These are phyloP conservation scores for Candolleomyces efflorescens DNA, from an alignment of 768 basidiomycete genomes.

Conservation along the genomic window DNA sequence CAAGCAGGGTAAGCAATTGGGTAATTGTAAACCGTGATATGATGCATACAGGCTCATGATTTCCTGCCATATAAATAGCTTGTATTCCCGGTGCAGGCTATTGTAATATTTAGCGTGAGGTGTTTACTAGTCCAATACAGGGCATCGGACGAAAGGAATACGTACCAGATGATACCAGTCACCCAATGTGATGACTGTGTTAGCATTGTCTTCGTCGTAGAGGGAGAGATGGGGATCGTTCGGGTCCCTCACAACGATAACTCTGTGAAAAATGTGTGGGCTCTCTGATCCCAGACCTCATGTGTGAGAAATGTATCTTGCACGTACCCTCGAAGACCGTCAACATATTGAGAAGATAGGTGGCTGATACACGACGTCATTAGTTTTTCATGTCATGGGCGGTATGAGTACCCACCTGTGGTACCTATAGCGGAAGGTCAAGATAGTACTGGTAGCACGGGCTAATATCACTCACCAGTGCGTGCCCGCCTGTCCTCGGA, in stretches of 20 bases:
- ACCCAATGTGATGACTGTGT: slow-evolving; percentile 11
- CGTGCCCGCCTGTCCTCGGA: slow-evolving; percentile 11
- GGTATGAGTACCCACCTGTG: neutral
- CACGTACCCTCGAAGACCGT: slow-evolving; percentile 23
- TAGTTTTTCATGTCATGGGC: neutral
- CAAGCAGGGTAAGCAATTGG: neutral
- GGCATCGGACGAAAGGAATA: neutral
- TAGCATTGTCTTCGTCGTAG: slow-evolving; percentile 12
- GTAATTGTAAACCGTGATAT: neutral
- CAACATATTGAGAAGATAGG: slow-evolving; percentile 19
- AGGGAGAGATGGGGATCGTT: slow-evolving; percentile 8
- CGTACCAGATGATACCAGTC: slow-evolving; percentile 13
- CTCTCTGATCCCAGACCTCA: slow-evolving; percentile 13
- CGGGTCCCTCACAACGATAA: slow-evolving; percentile 17
- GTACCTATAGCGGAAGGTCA: slow-evolving; percentile 12
- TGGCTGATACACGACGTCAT: slow-evolving; percentile 11
- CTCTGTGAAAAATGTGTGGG: neutral
- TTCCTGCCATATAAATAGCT: neutral
- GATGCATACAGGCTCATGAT: slow-evolving; percentile 5
- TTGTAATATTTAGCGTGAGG: neutral
- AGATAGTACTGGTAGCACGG: no score
- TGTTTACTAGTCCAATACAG: neutral
- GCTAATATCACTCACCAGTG: slow-evolving; percentile 6
- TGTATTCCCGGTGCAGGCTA: slow-evolving; percentile 7
- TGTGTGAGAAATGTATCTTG: slow-evolving; percentile 18